These are phyloP conservation scores for Leptodermis oblonga DNA, from an alignment of 257 asterid species.

Conservation along the genomic window DNA sequence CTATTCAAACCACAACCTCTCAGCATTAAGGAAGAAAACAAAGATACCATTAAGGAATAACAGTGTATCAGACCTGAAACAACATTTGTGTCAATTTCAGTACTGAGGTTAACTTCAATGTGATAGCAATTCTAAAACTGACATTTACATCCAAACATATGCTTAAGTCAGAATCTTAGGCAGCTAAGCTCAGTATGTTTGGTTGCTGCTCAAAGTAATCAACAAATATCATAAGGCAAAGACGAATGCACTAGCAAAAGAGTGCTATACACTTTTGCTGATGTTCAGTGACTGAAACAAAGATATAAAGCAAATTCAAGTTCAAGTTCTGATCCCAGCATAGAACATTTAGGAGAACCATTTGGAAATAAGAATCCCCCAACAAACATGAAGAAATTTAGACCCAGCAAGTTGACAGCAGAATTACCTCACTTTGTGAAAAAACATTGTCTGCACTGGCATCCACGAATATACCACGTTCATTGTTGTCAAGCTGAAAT, in stretches of 20 bases:
- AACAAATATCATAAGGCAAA: not conserved
- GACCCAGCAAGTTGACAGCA: constrained; percentile 5
- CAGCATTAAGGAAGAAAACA: not conserved
- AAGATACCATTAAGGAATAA: not conserved
- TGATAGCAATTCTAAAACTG: not conserved
- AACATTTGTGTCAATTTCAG: not conserved
- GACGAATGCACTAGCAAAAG: not conserved
- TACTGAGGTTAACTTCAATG: not conserved
- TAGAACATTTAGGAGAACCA: not conserved
- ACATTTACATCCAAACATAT: constrained; percentile 1
- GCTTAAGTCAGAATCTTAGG: not conserved
- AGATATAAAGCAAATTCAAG: not conserved
- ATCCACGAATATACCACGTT: constrained; percentile 49
- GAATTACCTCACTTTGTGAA: constrained; percentile 59
- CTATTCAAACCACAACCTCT: not conserved
- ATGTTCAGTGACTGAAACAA: not conserved
- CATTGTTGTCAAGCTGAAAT: constrained; percentile 45
- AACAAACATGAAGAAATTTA: not conserved
- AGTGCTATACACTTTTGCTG: not conserved
- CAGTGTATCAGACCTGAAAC: not conserved
- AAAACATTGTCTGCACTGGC: constrained; percentile 45
- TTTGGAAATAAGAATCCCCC: not conserved
- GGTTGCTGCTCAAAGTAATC: not conserved
- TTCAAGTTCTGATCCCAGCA: not conserved
- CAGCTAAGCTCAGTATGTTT: not conserved